Base-by-base conservation (phyloP, 2,329 filamentous ascomycete genomes). In the Pseudocercospora fijiensis region DNA sequence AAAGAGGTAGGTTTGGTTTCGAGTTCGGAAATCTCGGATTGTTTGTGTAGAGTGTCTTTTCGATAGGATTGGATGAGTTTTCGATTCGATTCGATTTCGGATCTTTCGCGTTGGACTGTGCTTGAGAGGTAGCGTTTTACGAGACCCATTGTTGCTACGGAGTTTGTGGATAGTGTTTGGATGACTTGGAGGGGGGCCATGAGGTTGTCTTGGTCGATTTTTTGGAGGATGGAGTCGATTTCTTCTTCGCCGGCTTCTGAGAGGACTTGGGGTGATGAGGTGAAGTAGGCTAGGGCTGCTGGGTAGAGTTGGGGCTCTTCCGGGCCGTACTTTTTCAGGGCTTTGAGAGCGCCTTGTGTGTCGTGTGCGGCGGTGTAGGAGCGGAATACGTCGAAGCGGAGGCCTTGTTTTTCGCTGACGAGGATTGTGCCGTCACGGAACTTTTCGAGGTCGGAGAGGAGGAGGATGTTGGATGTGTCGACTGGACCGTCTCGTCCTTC, bases 131-230 rank as follows among this genome's bases (percentile, higher is more conserved):
- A 99, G 5, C 88, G 87, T 78, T 97, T 98, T 66, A 99, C 89
- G 85, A 98, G 92, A 57, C 94, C 95, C 91, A 99, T 97, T 0
- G 92, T 98, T 0, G 96, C 94, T 2, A 97, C 91, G 5, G 88
- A 85, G 69, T 90, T 90, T 58, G 85, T 84, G 65, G 86, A 88
- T 13, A 99, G 85, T 0, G 93, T 95, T 77, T 99, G 94, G 16
- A 99, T 95, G 30, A 99, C 95, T 76, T 99, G 95, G 3, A 99
- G 81, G 0, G 95, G 95, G 0, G 95, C 94, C 91, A 99, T 95
- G 41, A 99, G 85, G 0, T 91, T 89, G 71, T 96, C 92, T 66
- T 89, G 85, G 74, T 97, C 91, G 70, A 99, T 98, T 72, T 91
- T 92, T 68, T 87, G 85, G 10, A 99, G 83, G 1, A 99, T 89